A percentile compares a stretch with the other conserved stretches of the same genome.
Conservation (phyloP, 1,284 basidiomycete genomes). For the Gymnopus androsaceus region DNA sequence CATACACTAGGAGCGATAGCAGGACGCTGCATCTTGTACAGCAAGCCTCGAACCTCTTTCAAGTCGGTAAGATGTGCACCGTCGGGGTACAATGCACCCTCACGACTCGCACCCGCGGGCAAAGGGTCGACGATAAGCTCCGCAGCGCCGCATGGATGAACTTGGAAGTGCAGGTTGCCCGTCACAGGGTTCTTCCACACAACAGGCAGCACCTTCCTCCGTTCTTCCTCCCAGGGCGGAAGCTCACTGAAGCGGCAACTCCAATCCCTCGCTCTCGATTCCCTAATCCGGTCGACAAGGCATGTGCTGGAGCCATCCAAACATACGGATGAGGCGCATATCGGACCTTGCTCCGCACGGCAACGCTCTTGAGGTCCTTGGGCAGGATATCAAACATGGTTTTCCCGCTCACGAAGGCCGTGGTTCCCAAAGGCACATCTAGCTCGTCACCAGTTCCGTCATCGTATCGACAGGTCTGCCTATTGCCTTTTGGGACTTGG, state of each 20-base stretch:
- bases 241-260: slow-evolving; percentile 64
- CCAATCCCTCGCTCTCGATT: slow-evolving; percentile 74
- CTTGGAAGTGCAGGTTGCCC: slow-evolving; percentile 74
- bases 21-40: slow-evolving; percentile 82
- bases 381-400: slow-evolving; percentile 87
- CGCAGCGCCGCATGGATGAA: slow-evolving; percentile 66
- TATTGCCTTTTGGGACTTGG: slow-evolving; percentile 66
- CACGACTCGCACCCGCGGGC: slow-evolving; percentile 49
- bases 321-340: slow-evolving; percentile 78
- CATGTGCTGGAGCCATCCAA: slow-evolving; percentile 80
- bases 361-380: slow-evolving; percentile 75
- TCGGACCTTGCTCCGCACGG: slow-evolving; percentile 70
- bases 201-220: slow-evolving; percentile 68
- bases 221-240: slow-evolving; percentile 73
- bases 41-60: slow-evolving; percentile 65
- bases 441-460: slow-evolving; percentile 87
- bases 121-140: slow-evolving; percentile 66
- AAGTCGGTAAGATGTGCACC: slow-evolving; percentile 74
- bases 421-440: slow-evolving; percentile 82
- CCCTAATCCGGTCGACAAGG: slow-evolving; percentile 75
- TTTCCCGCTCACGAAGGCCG: slow-evolving; percentile 79
- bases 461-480: slow-evolving; percentile 80
- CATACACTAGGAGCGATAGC: slow-evolving; percentile 70
- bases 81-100: slow-evolving; percentile 70
- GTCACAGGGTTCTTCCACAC: slow-evolving; percentile 87